Percentiles rank a stretch among this genome's conserved stretches.
Conservation (phyloP, 768 basidiomycete species). For the Galerina sulciceps region DNA sequence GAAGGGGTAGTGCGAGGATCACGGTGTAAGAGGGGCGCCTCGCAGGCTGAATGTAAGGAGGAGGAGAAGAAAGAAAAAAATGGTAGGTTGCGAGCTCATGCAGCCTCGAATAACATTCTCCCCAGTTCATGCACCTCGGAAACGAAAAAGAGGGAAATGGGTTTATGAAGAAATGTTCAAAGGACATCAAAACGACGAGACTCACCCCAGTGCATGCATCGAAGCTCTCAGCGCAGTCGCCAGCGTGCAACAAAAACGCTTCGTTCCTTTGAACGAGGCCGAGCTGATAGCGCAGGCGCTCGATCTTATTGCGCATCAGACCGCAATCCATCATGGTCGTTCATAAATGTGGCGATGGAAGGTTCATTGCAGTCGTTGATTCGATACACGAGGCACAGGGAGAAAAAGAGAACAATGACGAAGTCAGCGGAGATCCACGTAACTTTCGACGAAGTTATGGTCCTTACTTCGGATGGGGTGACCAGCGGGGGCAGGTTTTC, state of each 20-base stretch:
- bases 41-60: too few relatives aligned
- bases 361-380: slow-evolving; percentile 4
- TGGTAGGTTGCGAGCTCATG: too few relatives aligned
- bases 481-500: slow-evolving; percentile 85
- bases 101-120: too few relatives aligned
- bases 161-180: background rate
- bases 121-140: too few relatives aligned
- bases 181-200: slow-evolving; percentile 12
- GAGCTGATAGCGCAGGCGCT: slow-evolving; percentile 81
- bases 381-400: slow-evolving; percentile 6
- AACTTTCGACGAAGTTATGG: slow-evolving; percentile 15
- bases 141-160: background rate
- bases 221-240: slow-evolving; percentile 97
- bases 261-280: slow-evolving; percentile 81
- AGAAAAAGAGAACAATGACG: slow-evolving; percentile 9
- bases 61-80: too few relatives aligned
- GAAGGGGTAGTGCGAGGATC: too few relatives aligned
- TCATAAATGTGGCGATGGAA: background rate
- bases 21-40: too few relatives aligned
- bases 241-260: slow-evolving; percentile 95
- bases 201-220: slow-evolving; percentile 86
- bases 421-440: slow-evolving; percentile 30
- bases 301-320: slow-evolving; percentile 55
- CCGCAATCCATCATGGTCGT: background rate
- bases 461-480: slow-evolving; percentile 84